Evolutionary conservation across 2,329 filamentous ascomycete species (phyloP).

Genomic region (Sarocladium oryzae): DNA sequence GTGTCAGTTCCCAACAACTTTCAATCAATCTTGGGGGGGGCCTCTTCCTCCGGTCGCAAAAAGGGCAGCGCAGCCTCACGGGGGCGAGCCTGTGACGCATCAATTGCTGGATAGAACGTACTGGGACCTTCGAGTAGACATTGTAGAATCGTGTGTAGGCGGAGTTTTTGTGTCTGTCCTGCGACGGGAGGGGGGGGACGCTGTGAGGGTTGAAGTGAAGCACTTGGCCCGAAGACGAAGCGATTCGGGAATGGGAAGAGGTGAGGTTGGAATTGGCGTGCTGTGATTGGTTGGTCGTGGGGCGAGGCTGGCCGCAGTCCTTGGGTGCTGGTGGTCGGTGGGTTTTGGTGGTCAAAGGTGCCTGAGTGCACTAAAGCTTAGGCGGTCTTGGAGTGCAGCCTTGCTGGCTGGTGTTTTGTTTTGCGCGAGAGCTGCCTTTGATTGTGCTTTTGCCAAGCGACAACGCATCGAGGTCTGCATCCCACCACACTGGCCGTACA

Average conservation of each 20-base stretch:
- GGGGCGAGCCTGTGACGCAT: slow-evolving; percentile 4
- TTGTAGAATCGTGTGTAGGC: slow-evolving; percentile 20
- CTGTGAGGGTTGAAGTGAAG: slow-evolving; percentile 20
- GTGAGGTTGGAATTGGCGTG: slow-evolving; percentile 33
- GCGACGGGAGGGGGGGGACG: slow-evolving; percentile 16
- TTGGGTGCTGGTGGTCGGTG: slow-evolving; percentile 9
- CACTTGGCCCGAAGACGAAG: slow-evolving; percentile 17
- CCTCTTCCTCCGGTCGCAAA: slow-evolving; percentile 5
- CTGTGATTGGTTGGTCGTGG: slow-evolving; percentile 28
- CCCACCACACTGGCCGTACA: not conserved
- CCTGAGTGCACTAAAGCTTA: slow-evolving; percentile 1
- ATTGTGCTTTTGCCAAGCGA: not conserved
- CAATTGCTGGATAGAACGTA: slow-evolving; percentile 24
- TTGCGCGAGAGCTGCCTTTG: slow-evolving; percentile 9
- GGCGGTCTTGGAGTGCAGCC: not conserved
- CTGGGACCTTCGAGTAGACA: slow-evolving; percentile 37
- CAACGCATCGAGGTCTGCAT: not conserved
- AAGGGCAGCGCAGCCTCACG: slow-evolving; percentile 10
- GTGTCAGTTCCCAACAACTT: too few species aligned
- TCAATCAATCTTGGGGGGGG: too few species aligned
- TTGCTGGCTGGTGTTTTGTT: slow-evolving; percentile 12
- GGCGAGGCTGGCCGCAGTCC: slow-evolving; percentile 23
- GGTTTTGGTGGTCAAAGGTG: too few species aligned
- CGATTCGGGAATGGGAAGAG: slow-evolving; percentile 26
- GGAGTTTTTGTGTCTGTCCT: not conserved